Evolutionary conservation across 805 yeast species (phyloP).

Genomic region (Cyberlindnera maritima): DNA sequence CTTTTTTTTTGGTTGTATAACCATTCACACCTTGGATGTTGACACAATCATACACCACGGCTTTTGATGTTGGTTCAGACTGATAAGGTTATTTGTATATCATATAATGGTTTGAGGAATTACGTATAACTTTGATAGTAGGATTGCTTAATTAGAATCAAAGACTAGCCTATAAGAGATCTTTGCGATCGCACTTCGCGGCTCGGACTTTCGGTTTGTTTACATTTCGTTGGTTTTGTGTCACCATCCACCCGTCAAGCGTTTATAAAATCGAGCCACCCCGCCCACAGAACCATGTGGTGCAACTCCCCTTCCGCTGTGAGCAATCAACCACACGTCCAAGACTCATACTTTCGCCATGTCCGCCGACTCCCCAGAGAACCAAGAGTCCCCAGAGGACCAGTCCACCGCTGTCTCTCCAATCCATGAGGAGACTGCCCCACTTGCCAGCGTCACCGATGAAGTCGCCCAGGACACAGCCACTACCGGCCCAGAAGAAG

Average conservation of each 20-base stretch:
- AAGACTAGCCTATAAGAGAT: no score
- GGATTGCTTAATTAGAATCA: not conserved
- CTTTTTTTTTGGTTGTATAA: constrained; percentile 2
- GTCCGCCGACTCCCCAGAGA: not conserved
- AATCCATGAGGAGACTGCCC: no score
- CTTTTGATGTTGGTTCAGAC: constrained; percentile 17
- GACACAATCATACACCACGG: constrained; percentile 3
- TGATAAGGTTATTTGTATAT: constrained; percentile 23
- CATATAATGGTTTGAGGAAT: constrained; percentile 24
- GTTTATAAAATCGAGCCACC: not conserved
- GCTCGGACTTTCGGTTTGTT: not conserved
- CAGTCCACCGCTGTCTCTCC: not conserved
- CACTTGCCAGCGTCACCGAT: not conserved
- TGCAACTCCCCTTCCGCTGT: not conserved
- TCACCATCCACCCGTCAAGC: not conserved
- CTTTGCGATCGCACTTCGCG: not conserved
- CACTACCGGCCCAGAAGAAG: not conserved
- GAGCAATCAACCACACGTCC: not conserved
- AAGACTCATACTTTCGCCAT: not conserved
- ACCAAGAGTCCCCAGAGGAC: not conserved
- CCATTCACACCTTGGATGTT: not conserved
- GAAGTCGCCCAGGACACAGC: not conserved
- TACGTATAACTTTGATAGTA: not conserved
- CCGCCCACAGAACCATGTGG: not conserved
- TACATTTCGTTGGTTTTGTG: constrained; percentile 7